phyloP scores from a whole-genome alignment of 768 basidiomycete species.

The Clavaria fumosa region DNA sequence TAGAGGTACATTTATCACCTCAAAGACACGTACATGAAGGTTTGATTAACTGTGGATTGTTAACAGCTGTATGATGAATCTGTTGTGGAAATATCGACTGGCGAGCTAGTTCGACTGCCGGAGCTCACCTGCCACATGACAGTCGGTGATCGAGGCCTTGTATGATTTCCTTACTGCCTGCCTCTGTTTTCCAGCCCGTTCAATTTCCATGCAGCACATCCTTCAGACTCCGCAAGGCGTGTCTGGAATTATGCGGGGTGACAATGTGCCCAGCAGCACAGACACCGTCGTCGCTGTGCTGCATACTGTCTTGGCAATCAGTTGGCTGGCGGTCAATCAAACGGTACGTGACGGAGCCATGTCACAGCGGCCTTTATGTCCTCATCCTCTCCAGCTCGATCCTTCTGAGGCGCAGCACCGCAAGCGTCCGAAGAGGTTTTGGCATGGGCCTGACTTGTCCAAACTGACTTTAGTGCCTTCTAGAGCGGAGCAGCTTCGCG shows the following conservation, averaged over 20 bases:
- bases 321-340: constrained; percentile 85
- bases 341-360: constrained; percentile 30
- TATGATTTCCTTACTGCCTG: constrained; percentile 19
- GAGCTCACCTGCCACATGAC: constrained; percentile 63
- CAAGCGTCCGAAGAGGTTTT: constrained; percentile 59
- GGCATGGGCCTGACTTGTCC: constrained; percentile 48
- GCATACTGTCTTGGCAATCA: constrained; percentile 65
- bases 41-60: constrained; percentile 8
- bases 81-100: constrained; percentile 49
- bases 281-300: constrained; percentile 60
- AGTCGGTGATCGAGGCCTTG: constrained; percentile 64
- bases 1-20: constrained; percentile 39
- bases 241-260: constrained; percentile 31
- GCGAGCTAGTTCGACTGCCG: constrained; percentile 53
- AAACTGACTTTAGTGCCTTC: constrained; percentile 50
- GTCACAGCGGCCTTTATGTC: neutral
- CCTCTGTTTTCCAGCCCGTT: constrained; percentile 5
- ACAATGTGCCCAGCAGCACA: constrained; percentile 25
- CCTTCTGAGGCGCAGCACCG: constrained; percentile 35
- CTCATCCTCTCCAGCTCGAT: constrained; percentile 35
- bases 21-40: too few species aligned
- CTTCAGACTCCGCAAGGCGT: constrained; percentile 39
- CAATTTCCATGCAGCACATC: constrained; percentile 36
- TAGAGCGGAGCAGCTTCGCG: constrained; percentile 49
- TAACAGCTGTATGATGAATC: constrained; percentile 72